Conservation (phyloP, 257 asterid genomes). For the Plantago major region DNA sequence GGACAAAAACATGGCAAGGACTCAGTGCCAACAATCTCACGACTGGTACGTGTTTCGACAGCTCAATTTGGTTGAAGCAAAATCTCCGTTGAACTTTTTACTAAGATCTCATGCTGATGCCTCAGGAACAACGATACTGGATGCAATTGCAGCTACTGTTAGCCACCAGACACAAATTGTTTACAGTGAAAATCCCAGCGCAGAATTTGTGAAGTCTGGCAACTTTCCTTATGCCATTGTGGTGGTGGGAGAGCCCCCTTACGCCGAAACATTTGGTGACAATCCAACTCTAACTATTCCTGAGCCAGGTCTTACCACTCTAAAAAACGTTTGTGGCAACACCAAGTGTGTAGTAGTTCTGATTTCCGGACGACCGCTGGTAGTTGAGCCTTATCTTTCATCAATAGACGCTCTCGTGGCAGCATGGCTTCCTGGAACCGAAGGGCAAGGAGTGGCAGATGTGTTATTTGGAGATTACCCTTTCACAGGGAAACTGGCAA, state of each 20-base stretch:
- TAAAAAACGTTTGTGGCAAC: slow-evolving; percentile 33
- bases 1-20: slow-evolving; percentile 63
- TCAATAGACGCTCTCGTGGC: slow-evolving; percentile 53
- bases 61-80: background rate
- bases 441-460: slow-evolving; percentile 62
- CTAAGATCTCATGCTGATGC: background rate
- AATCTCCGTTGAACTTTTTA: background rate
- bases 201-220: slow-evolving; percentile 23
- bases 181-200: slow-evolving; percentile 24
- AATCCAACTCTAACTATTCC: slow-evolving; percentile 33
- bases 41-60: slow-evolving; percentile 19
- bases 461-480: slow-evolving; percentile 54
- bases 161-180: slow-evolving; percentile 34
- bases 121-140: slow-evolving; percentile 48
- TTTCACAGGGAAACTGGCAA: slow-evolving; percentile 45
- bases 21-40: slow-evolving; percentile 35
- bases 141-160: slow-evolving; percentile 26
- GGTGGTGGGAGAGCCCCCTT: slow-evolving; percentile 54
- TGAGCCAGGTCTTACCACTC: slow-evolving; percentile 30
- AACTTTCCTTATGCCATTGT: slow-evolving; percentile 44
- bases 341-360: slow-evolving; percentile 52
- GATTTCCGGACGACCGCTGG: slow-evolving; percentile 51
- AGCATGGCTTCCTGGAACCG: slow-evolving; percentile 70
- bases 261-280: slow-evolving; percentile 45
- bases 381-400: slow-evolving; percentile 35